Evolutionary conservation across 257 asterid species (phyloP).

Genomic region (Ilex aquifolium): DNA sequence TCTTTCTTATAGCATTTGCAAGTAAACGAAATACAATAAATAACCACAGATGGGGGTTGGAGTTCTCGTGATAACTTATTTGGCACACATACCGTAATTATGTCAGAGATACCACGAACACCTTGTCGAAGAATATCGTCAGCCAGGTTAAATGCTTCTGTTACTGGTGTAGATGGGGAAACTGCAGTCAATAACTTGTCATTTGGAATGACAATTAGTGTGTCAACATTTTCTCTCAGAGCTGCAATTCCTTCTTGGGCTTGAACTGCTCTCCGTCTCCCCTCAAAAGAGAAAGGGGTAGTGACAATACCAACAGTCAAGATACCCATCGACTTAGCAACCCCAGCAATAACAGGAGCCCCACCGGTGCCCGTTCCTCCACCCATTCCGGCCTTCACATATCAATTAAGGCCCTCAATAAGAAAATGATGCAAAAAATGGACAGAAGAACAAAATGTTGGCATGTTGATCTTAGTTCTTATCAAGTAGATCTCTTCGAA

Average conservation of each 20-base stretch:
- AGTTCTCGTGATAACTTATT: no score
- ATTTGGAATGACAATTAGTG: conserved; percentile 90
- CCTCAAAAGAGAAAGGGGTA: conserved; percentile 93
- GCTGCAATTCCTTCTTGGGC: conserved; percentile 98
- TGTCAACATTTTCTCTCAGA: conserved; percentile 88
- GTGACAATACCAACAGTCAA: conserved; percentile 94
- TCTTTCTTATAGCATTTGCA: no score
- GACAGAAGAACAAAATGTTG: neutral
- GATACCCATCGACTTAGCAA: conserved; percentile 86
- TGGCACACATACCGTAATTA: conserved; percentile 61
- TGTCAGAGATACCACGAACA: conserved; percentile 93
- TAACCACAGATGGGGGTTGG: no score
- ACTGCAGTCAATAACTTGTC: conserved; percentile 85
- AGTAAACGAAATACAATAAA: no score
- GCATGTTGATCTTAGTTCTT: neutral
- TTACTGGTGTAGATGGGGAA: conserved; percentile 90
- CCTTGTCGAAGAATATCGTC: conserved; percentile 98
- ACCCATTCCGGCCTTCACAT: conserved; percentile 94
- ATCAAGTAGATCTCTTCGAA: neutral
- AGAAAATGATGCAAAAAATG: conserved; percentile 7
- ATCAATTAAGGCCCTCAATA: conserved; percentile 1
- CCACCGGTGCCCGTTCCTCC: conserved; percentile 99
- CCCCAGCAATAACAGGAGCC: conserved; percentile 90
- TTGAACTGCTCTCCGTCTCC: conserved; percentile 88
- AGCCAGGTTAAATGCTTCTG: conserved; percentile 96